Conservation (phyloP, 768 basidiomycete genomes). For the Postia placenta region DNA sequence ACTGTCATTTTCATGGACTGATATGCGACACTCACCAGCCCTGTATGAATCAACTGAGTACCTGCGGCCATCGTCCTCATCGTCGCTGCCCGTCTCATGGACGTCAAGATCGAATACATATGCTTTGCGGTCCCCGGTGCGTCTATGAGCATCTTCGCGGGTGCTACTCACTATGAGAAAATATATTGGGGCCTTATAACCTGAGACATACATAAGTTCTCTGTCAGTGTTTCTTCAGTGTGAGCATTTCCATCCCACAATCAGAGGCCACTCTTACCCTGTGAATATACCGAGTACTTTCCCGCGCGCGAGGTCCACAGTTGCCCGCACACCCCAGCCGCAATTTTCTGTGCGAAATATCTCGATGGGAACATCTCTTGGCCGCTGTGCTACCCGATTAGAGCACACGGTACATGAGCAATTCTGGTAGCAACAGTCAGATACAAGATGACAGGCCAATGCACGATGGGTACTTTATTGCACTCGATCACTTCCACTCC, state of each 20-base stretch:
- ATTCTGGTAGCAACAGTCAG: slow-evolving; percentile 15
- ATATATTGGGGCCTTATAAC: neutral
- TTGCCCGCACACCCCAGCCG: slow-evolving; percentile 64
- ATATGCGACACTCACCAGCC: slow-evolving; percentile 35
- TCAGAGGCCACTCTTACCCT: too few species aligned
- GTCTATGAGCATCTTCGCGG: slow-evolving; percentile 34
- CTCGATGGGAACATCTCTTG: slow-evolving; percentile 51
- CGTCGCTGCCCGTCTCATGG: slow-evolving; percentile 33
- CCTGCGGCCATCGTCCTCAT: slow-evolving; percentile 24
- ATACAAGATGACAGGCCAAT: too few species aligned
- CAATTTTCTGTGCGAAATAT: slow-evolving; percentile 55
- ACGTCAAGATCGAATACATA: slow-evolving; percentile 66
- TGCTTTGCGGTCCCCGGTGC: slow-evolving; percentile 30
- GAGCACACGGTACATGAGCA: slow-evolving; percentile 46
- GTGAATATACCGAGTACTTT: slow-evolving; percentile 65
- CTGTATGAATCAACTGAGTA: slow-evolving; percentile 54
- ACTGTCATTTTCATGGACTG: neutral
- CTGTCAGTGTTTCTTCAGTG: slow-evolving; percentile 30
- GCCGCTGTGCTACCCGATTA: slow-evolving; percentile 58
- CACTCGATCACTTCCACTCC: slow-evolving; percentile 60
- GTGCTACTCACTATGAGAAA: slow-evolving; percentile 23
- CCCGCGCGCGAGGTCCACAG: slow-evolving; percentile 36
- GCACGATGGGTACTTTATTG: slow-evolving; percentile 54
- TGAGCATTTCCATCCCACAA: too few species aligned
- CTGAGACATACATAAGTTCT: slow-evolving; percentile 36